Evolutionary conservation across 495 filamentous ascomycete genomes (phyloP), one percentile per base, ranked within the genome.

Genomic region (Wilcoxina mikolae): DNA sequence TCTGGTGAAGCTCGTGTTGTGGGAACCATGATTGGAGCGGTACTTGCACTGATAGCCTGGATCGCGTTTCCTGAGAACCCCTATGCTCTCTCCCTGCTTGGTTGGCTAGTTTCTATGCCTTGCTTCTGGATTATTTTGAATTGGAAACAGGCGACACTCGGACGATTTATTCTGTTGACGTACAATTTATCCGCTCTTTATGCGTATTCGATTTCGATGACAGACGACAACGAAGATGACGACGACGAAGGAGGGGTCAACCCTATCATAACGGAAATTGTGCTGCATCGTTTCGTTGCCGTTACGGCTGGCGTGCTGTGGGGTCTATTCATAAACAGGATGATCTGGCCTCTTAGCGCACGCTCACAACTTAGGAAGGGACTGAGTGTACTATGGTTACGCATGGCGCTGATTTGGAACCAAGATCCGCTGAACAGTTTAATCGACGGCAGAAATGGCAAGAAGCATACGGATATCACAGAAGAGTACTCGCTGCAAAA

Each of bases 101-200:
- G 91, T 22, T 87, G 83, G 77, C 56, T 85, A 0, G 81, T 95
- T 64, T 79, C 85, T 0, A 73, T 87, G 17, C 82, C 80, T 68
- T 88, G 83, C 42, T 88, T 90, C 59, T 94, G 88, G 68, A 79
- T 96, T 54, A 95, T 94, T 54, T 68, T 95, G 25, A 87, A 77
- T 28, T 77, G 78, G 66, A 82, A 82, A 35, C 86, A 91, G 68
- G 87, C 85, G 2, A 86, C 91, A 0, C 82, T 96, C 71, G 91
- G 89, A 23, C 79, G 91, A 42, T 95, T 95, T 65, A 85, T 87
- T 55, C 76, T 93, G 68, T 78, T 98, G 39, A 94, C 90, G 4
- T 98, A 95, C 73, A 98, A 98, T 65, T 78, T 98, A n/a, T 90
- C 86, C 4, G 87, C 85, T 12, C 76, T 98, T 31, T 98, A 96